Percentiles rank a stretch among this genome's conserved stretches.
Conservation (phyloP, 1,139 yeast species). For the Taphrina pruni region DNA sequence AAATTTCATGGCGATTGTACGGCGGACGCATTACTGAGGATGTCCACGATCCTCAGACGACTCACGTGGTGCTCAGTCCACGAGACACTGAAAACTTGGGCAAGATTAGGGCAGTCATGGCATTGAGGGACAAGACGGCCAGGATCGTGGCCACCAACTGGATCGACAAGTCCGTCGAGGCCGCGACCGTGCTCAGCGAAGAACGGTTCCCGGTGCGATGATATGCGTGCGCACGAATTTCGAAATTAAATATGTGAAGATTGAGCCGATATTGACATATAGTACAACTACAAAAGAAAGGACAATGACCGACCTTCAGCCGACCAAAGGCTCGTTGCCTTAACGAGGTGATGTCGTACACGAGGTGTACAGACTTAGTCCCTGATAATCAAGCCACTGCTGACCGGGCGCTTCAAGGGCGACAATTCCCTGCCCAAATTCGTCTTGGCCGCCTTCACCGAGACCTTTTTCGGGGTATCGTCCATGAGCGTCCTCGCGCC, state of each 20-base stretch:
- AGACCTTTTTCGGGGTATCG: constrained; percentile 35
- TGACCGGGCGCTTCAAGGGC: constrained; percentile 33
- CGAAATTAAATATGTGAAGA: neutral
- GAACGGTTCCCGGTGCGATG: constrained; percentile 32
- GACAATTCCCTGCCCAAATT: constrained; percentile 35
- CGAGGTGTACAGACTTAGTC: neutral
- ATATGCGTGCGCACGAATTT: neutral
- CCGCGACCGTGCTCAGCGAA: constrained; percentile 47
- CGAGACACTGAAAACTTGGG: neutral
- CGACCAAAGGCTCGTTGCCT: neutral
- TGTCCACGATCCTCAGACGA: constrained; percentile 36
- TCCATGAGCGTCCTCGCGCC: constrained; percentile 36
- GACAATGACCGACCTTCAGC: neutral
- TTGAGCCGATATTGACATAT: constrained; percentile 1
- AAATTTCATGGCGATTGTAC: constrained; percentile 35
- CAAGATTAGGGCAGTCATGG: constrained; percentile 14
- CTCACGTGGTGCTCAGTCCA: constrained; percentile 45
- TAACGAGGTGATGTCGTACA: neutral
- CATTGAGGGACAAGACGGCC: constrained; percentile 27
- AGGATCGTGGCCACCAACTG: constrained; percentile 48
- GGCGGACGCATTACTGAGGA: constrained; percentile 40
- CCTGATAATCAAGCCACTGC: constrained; percentile 21
- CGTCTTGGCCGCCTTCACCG: constrained; percentile 16
- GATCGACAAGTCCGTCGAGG: constrained; percentile 49
- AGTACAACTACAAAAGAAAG: neutral